Percentiles rank a stretch among this genome's conserved stretches.
phyloP scores from a whole-genome alignment of 441 rosid species.

The Flueggea neowawraea region DNA sequence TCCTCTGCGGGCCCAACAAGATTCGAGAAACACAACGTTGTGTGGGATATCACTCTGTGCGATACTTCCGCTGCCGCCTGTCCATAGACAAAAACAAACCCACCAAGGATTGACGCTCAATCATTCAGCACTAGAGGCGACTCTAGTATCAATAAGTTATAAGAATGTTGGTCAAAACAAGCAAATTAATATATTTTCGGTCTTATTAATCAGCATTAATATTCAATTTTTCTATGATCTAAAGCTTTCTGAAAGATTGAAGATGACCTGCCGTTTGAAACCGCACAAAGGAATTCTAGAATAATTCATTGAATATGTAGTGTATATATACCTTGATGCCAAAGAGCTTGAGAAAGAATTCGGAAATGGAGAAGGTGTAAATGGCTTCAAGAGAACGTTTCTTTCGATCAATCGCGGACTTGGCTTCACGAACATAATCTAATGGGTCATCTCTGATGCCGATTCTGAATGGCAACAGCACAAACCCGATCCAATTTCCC shows the following conservation, averaged over 20 bases:
- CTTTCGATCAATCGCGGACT: conserved; percentile 30
- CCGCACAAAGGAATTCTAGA: neutral
- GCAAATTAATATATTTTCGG: too few relatives aligned
- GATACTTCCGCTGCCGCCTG: conserved; percentile 12
- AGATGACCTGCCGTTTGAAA: too few relatives aligned
- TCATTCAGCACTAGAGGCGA: too few relatives aligned
- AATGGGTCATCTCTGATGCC: conserved; percentile 26
- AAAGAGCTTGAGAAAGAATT: conserved; percentile 26
- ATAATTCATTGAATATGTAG: neutral
- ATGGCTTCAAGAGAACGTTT: conserved; percentile 41
- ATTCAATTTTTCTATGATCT: too few relatives aligned
- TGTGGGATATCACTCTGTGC: conserved; percentile 14
- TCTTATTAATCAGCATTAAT: too few relatives aligned
- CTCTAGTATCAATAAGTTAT: too few relatives aligned
- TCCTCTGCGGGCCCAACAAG: conserved; percentile 20
- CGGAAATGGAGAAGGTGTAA: conserved; percentile 25
- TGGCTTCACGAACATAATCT: conserved; percentile 35
- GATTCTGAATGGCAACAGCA: conserved; percentile 28
- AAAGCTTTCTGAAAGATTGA: too few relatives aligned
- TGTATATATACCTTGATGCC: conserved; percentile 25
- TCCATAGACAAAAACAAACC: too few relatives aligned
- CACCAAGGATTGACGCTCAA: too few relatives aligned
- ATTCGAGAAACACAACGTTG: conserved; percentile 25
- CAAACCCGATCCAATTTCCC: conserved; percentile 39
- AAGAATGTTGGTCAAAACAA: too few relatives aligned